phyloP scores from a whole-genome alignment of 257 asterid species.

The Ophiorrhiza pumila region DNA sequence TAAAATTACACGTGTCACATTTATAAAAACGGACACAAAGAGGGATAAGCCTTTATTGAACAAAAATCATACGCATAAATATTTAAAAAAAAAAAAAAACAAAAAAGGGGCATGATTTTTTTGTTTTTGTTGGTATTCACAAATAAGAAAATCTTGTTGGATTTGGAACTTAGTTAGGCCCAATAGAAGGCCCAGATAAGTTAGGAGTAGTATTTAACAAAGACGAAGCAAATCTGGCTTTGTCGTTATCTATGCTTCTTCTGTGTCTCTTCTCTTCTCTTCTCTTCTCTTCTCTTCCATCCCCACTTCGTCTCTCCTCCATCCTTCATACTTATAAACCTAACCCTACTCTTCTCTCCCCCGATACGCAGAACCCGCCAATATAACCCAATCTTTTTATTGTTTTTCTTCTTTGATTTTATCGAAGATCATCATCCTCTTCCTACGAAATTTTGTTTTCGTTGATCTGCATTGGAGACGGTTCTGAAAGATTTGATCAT shows the following conservation, averaged over 20 bases:
- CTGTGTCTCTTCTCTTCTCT: not conserved
- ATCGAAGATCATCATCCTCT: not conserved
- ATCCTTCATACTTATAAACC: conserved; percentile 33
- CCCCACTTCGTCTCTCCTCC: conserved; percentile 4
- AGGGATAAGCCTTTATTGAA: no score
- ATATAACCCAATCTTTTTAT: conserved; percentile 16
- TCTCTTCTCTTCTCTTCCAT: conserved; percentile 9
- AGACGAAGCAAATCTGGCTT: not conserved
- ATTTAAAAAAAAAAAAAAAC: no score
- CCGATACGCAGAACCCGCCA: conserved; percentile 27
- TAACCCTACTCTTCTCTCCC: conserved; percentile 33
- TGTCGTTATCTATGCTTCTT: not conserved
- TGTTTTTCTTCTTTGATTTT: conserved; percentile 9
- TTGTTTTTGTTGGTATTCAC: no score
- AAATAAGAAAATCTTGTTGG: no score
- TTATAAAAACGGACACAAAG: no score
- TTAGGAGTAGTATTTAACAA: no score
- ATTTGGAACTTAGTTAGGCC: not conserved
- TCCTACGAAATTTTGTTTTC: not conserved
- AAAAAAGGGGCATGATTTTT: no score
- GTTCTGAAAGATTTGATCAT: conserved; percentile 35
- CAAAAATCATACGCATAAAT: no score
- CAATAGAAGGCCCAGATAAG: conserved; percentile 9
- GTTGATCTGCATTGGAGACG: conserved; percentile 43
- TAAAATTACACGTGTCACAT: no score